Base-by-base conservation (phyloP, 2,329 filamentous ascomycete species). In the Diaporthe sp. region DNA sequence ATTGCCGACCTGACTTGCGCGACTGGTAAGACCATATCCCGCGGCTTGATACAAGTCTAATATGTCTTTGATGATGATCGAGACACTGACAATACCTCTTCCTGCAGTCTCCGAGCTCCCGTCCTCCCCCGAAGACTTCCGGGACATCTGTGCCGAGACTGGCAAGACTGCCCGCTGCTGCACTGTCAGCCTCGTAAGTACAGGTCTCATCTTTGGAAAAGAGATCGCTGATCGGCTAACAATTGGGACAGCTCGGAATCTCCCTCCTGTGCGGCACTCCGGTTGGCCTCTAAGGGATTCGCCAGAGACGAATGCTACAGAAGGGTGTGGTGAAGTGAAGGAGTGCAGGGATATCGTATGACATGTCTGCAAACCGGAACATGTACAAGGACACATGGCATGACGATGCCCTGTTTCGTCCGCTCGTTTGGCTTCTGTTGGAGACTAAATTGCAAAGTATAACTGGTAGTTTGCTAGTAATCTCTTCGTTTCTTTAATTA, bases 141-240 rank as follows among this genome's bases (percentile, higher is more conserved):
- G 9, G 10, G 9, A 10, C 0, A 73, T 61, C 51, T 75, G 74
- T 59, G 37, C 66, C 17, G 9, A 4, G 9, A 35, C 7, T 39
- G 74, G 71, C 44, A 17, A 17, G n/a, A 7, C 25, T 17, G 53
- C 74, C 25, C 2, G 35, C 35, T 75, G 74, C 61, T 75, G 74
- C 61, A 44, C 50, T n/a, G 0, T 44, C 22, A 10, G 22, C 15
- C 0, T 50, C 2, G 74, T 75, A 30, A 74, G 72, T 74, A 4
- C 0, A 35, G 2, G 2, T 0, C 3, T 4, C 4, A 32, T 5
- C 2, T 13, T 17, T 7, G 9, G 4, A 13, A 4, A 1, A 15
- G 19, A 2, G 3, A 6, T 12, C 7, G 9, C 3, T 39, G 22
- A 6, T 35, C 5, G n/a, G 6, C 72, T 75, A 22, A 75, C 61